phyloP scores from a whole-genome alignment of 106 monocot species.

The Apostasia shenzhenica region DNA sequence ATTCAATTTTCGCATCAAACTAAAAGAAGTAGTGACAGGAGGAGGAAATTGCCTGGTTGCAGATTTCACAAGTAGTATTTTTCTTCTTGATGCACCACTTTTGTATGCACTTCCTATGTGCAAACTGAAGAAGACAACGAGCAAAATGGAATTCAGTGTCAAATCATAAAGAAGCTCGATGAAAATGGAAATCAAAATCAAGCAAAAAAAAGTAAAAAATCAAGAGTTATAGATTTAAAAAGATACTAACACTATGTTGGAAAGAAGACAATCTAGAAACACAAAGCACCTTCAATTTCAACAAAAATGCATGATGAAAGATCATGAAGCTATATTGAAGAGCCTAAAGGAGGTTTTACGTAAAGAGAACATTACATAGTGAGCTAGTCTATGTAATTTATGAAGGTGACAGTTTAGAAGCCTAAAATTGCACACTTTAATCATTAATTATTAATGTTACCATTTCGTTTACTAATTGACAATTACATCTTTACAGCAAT shows the following conservation, averaged over 20 bases:
- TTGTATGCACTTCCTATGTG: slow-evolving; percentile 92
- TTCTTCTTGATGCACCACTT: slow-evolving; percentile 92
- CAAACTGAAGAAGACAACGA: slow-evolving; percentile 43
- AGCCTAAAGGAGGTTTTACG: background rate
- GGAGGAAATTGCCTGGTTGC: slow-evolving; percentile 57
- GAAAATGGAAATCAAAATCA: slow-evolving; percentile 4
- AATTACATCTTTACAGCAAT: too few relatives aligned
- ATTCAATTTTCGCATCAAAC: too few relatives aligned
- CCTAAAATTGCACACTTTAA: background rate
- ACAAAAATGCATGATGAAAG: background rate
- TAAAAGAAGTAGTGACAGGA: too few relatives aligned
- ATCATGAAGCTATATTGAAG: background rate
- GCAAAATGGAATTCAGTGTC: background rate
- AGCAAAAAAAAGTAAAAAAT: background rate
- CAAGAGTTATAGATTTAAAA: background rate
- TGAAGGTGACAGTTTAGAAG: background rate
- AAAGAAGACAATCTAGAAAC: background rate
- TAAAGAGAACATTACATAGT: too few relatives aligned
- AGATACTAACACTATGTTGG: background rate
- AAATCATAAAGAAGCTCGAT: background rate
- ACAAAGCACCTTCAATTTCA: background rate
- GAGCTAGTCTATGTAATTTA: background rate
- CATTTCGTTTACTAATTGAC: too few relatives aligned
- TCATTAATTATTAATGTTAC: too few relatives aligned
- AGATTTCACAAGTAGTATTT: slow-evolving; percentile 84